Evolutionary conservation across 306 rosid species (phyloP).

Genomic region (Bauhinia variegata): DNA sequence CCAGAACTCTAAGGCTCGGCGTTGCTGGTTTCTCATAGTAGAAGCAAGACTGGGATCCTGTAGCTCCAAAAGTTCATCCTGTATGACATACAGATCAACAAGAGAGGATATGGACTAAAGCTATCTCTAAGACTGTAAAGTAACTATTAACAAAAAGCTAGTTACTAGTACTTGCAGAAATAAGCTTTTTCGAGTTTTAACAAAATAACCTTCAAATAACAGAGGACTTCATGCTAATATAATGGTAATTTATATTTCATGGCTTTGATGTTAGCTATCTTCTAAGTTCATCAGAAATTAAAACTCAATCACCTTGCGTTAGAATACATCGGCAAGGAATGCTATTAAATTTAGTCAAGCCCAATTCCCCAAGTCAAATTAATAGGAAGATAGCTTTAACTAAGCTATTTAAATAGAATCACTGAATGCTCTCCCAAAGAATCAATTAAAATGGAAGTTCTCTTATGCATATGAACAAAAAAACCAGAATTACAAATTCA

Average conservation of each 20-base stretch:
- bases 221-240: slow-evolving; percentile 9
- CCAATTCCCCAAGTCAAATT: slow-evolving; percentile 8
- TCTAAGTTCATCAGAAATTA: background rate
- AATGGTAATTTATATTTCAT: slow-evolving; percentile 3
- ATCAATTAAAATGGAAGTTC: too few relatives aligned
- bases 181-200: background rate
- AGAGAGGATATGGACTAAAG: slow-evolving; percentile 11
- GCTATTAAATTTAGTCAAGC: background rate
- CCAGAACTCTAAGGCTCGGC: slow-evolving; percentile 77
- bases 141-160: slow-evolving; percentile 3
- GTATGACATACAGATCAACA: slow-evolving; percentile 36
- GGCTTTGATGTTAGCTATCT: background rate
- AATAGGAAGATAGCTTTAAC: slow-evolving; percentile 1
- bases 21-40: slow-evolving; percentile 65
- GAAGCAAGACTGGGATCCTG: slow-evolving; percentile 84
- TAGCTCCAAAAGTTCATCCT: slow-evolving; percentile 90
- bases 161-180: background rate
- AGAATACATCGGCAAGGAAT: slow-evolving; percentile 8
- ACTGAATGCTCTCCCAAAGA: slow-evolving; percentile 3
- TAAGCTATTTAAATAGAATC: slow-evolving; percentile 1
- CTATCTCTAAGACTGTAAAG: slow-evolving; percentile 2
- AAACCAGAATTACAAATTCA: background rate
- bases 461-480: background rate
- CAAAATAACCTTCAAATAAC: slow-evolving; percentile 3
- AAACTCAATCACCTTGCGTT: slow-evolving; percentile 6